Percentiles rank a stretch among this genome's conserved stretches.
Conservation (phyloP, 2,329 filamentous ascomycete genomes). For the Sclerotinia trifoliorum region DNA sequence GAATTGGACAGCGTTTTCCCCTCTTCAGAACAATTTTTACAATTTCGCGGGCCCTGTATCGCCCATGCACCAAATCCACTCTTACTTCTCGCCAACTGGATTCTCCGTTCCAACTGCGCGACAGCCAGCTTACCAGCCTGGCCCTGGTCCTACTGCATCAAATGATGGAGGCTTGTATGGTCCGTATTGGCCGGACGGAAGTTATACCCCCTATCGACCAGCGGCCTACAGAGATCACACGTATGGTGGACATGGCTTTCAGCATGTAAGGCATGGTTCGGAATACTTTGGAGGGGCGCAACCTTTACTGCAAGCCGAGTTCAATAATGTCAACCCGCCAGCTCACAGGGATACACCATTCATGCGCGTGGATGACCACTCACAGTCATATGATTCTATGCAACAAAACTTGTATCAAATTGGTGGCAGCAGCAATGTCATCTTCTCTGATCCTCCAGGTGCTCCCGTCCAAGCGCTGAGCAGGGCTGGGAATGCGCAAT, state of each 20-base stretch:
- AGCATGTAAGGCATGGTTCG: constrained; percentile 1
- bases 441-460: constrained; percentile 26
- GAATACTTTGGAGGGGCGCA: constrained; percentile 20
- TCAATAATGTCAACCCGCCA: constrained; percentile 13
- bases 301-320: constrained; percentile 23
- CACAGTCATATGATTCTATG: constrained; percentile 19
- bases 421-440: constrained; percentile 12
- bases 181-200: constrained; percentile 64
- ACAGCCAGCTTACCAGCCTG: constrained; percentile 57
- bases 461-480: constrained; percentile 32
- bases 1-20: constrained; percentile 20
- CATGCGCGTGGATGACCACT: constrained; percentile 1
- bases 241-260: constrained; percentile 33
- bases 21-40: constrained; percentile 31
- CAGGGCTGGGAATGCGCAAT: constrained; percentile 45
- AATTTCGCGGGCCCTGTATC: constrained; percentile 34
- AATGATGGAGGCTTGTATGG: constrained; percentile 57
- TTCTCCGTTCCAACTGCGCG: constrained; percentile 58
- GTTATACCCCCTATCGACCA: constrained; percentile 53
- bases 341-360: constrained; percentile 15
- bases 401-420: constrained; percentile 18
- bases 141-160: constrained; percentile 56
- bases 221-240: constrained; percentile 55
- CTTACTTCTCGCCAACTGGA: constrained; percentile 40
- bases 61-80: constrained; percentile 30